phyloP scores from a whole-genome alignment of 306 rosid genomes.

The Urtica urens region DNA sequence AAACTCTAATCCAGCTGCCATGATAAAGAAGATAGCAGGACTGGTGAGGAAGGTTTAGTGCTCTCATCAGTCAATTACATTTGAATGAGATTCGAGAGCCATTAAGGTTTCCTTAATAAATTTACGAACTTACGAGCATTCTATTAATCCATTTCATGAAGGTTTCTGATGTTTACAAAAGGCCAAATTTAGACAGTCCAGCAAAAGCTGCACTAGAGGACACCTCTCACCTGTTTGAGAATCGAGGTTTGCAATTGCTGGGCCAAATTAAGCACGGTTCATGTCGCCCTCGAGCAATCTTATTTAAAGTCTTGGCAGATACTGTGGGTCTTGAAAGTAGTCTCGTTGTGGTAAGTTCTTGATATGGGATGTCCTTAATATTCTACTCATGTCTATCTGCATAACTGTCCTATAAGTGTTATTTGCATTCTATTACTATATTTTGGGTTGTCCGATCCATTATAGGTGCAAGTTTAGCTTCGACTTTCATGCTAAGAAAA shows the following conservation, averaged over 20 bases:
- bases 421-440: neutral
- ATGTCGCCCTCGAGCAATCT: conserved; percentile 86
- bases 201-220: conserved; percentile 81
- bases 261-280: conserved; percentile 95
- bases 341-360: conserved; percentile 75
- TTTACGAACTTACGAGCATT: neutral
- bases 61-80: neutral
- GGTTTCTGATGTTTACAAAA: conserved; percentile 84
- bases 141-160: conserved; percentile 24
- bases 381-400: too few species aligned
- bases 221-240: conserved; percentile 67
- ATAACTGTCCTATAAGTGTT: too few species aligned
- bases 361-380: neutral
- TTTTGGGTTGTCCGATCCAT: neutral
- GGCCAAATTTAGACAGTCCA: conserved; percentile 82
- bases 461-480: neutral
- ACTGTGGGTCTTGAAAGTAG: conserved; percentile 94
- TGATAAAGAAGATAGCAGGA: conserved; percentile 95
- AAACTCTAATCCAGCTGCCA: conserved; percentile 75
- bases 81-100: neutral
- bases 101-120: neutral
- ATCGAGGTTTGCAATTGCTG: conserved; percentile 77
- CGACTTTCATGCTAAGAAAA: conserved; percentile 1
- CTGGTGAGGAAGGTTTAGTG: conserved; percentile 37
- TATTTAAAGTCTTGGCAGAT: conserved; percentile 91